Base-by-base conservation (phyloP, 2,329 filamentous ascomycete species). In the Colletotrichum gloeosporioides region DNA sequence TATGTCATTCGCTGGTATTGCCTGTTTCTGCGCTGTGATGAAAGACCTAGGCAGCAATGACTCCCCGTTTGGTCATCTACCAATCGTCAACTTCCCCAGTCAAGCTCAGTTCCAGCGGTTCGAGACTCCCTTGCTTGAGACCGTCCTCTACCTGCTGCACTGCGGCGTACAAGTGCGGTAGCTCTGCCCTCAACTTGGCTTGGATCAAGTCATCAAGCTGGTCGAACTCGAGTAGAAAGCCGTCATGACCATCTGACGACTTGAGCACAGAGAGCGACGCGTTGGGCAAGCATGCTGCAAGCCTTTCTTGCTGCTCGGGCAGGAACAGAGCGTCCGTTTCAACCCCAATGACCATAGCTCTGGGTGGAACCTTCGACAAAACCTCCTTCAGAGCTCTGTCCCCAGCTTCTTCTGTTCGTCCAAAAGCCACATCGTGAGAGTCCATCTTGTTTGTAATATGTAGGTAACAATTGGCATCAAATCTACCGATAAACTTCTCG, bases 31-130 rank as follows among this genome's bases (percentile, higher is more conserved):
- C 44, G n/a, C 44, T 53, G 44, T 4, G n/a, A 53, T 13, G 44
- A 25, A 25, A 53, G n/a, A 25, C 44, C 3, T 53, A 25, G 6
- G n/a, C n/a, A 22, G 44, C 44, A 53, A 22, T 53, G 44, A 53
- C 18, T 31, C 15, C 55, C n/a, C 6, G 18, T 12, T 29, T 18
- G 25, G 9, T 16, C 49, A 34, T 99, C 96, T 6, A 93, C 93
- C 80, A 97, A 95, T 64, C 16, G 8, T 76, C 73, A 18, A 76
- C 57, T 31, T 74, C 74, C 6, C 74, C 74, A 18, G 64, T 61
- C 57, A 74, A 55, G 29, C 59, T 69, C n/a, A 22, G 39, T 27
- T 8, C 27, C 7, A 12, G 25, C n/a, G 49, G 12, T 3, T 68
- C 55, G 15, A 18, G 31, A 9, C 12, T 10, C 4, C 3, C 27